Evolutionary conservation across 2,329 filamentous ascomycete species (phyloP), one percentile per base, ranked within the genome.

Genomic region (Pestalotiopsis sp.): DNA sequence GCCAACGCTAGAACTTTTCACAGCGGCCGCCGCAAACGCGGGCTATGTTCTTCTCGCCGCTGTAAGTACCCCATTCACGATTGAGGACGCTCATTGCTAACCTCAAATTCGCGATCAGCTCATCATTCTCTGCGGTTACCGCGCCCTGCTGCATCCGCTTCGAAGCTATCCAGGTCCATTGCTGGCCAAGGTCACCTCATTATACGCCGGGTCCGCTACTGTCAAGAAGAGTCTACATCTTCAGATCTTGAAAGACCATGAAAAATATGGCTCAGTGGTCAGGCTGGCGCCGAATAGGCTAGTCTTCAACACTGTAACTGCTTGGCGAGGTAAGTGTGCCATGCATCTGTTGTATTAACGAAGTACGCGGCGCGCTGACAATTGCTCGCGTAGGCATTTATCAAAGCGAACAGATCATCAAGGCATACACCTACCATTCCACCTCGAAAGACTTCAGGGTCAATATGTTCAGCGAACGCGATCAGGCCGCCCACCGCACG

Each of bases 291-390:
- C 71, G 7, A 68, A 73, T 38, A 70, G 68, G 40, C 69, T 73
- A 2, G 69, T 73, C 17, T 72, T 73, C 65, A 71, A 71, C 24
- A 68, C 71, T 3, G 57, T 48, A 13, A 70, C 66, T n/a, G 72
- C 71, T 24, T 67, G 70, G 3, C 39, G 35, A 24, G 60, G 35
- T 63, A 20, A 17, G 26, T 4, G 10, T 35, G 9, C 22, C 10
- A 30, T 13, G 10, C 58, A 4, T 30, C 22, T 26, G 9, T 26
- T 57, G 24, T 20, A 10, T 35, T 35, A 9, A 35, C 30, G 7
- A 13, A 22, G 13, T 22, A 14, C 14, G 11, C 11, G 4, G 11
- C 13, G 4, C 10, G 20, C 20, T 30, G 10, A 57, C 20, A 2
- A 4, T 4, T 22, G 4, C 55, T 4, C 39, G 4, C 1, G 1